Evolutionary conservation across 1,284 basidiomycete species (phyloP).

Genomic region (Marasmius sp.): DNA sequence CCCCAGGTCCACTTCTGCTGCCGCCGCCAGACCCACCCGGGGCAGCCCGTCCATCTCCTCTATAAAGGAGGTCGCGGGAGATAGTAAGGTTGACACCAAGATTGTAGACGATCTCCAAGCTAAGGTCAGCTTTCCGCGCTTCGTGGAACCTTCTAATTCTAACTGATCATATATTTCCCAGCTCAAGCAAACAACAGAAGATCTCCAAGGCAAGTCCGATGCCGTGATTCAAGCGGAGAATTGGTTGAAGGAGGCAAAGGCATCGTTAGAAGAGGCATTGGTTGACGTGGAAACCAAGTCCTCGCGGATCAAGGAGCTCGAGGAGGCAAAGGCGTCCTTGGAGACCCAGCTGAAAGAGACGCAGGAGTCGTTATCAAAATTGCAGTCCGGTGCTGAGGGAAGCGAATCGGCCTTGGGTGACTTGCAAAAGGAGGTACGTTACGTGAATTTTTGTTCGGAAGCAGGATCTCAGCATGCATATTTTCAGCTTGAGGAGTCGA

Average conservation of each 20-base stretch:
- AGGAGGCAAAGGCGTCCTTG: conserved; percentile 45
- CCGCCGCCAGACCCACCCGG: conserved; percentile 35
- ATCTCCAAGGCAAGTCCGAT: conserved; percentile 50
- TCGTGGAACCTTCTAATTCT: conserved; percentile 11
- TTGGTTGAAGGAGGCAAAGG: conserved; percentile 49
- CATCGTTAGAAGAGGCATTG: conserved; percentile 47
- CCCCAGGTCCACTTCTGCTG: conserved; percentile 25
- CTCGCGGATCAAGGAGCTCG: conserved; percentile 43
- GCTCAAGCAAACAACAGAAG: conserved; percentile 59
- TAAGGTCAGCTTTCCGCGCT: conserved; percentile 44
- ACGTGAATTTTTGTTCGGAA: neutral
- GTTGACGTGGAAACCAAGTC: conserved; percentile 50
- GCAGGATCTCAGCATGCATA: neutral
- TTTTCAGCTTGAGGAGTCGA: conserved; percentile 52
- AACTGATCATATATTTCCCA: conserved; percentile 27
- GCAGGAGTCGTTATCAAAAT: conserved; percentile 39
- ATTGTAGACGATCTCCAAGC: conserved; percentile 55
- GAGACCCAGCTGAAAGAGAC: conserved; percentile 48
- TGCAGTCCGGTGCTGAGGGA: conserved; percentile 40
- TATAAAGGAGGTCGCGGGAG: conserved; percentile 66
- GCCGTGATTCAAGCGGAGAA: conserved; percentile 50
- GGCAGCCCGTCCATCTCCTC: conserved; percentile 64
- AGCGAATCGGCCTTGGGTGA: conserved; percentile 37
- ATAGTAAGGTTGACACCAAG: conserved; percentile 50
- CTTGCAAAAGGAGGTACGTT: conserved; percentile 51